A percentile compares a stretch with the other conserved stretches of the same genome.
phyloP scores from a whole-genome alignment of 2,329 filamentous ascomycete genomes.

The Paracoccidioides brasiliensis region DNA sequence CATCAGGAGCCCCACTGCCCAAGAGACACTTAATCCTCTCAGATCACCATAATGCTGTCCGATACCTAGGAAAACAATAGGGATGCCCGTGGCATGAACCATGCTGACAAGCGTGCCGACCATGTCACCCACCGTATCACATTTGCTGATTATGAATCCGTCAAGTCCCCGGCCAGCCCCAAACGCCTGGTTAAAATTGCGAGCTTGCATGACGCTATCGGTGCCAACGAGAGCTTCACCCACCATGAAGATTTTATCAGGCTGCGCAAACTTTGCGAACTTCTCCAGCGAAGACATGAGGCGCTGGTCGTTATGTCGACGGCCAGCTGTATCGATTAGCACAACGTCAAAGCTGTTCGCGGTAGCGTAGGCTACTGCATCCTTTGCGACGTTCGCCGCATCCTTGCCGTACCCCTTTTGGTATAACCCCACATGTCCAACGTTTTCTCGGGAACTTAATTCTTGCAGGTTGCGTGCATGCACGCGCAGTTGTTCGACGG shows the following conservation, averaged over 20 bases:
- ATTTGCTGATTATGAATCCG: slow-evolving; percentile 97
- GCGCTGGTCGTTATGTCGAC: slow-evolving; percentile 86
- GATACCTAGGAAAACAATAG: slow-evolving; percentile 78
- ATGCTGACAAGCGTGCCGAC: slow-evolving; percentile 90
- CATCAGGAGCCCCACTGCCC: slow-evolving; percentile 50
- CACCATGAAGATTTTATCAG: slow-evolving; percentile 98
- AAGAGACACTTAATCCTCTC: slow-evolving; percentile 50
- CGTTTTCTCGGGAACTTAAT: slow-evolving; percentile 67
- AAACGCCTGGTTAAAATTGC: slow-evolving; percentile 92
- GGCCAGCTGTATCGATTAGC: slow-evolving; percentile 88
- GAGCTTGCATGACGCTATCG: slow-evolving; percentile 86
- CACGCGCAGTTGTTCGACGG: slow-evolving; percentile 90
- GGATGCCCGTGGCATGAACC: slow-evolving; percentile 93
- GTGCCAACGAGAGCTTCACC: slow-evolving; percentile 85
- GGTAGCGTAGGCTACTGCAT: slow-evolving; percentile 71
- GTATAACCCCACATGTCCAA: slow-evolving; percentile 74
- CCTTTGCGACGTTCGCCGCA: slow-evolving; percentile 85
- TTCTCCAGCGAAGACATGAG: slow-evolving; percentile 96
- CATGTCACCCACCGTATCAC: slow-evolving; percentile 99
- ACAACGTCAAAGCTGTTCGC: slow-evolving; percentile 78
- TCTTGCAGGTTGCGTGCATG: slow-evolving; percentile 91
- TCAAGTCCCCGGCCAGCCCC: slow-evolving; percentile 69
- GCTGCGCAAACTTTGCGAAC: slow-evolving; percentile 88
- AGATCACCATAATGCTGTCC: slow-evolving; percentile 56
- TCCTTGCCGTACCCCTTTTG: slow-evolving; percentile 98